Conservation (phyloP, 2,329 filamentous ascomycete genomes). For the Ophiostoma montium region DNA sequence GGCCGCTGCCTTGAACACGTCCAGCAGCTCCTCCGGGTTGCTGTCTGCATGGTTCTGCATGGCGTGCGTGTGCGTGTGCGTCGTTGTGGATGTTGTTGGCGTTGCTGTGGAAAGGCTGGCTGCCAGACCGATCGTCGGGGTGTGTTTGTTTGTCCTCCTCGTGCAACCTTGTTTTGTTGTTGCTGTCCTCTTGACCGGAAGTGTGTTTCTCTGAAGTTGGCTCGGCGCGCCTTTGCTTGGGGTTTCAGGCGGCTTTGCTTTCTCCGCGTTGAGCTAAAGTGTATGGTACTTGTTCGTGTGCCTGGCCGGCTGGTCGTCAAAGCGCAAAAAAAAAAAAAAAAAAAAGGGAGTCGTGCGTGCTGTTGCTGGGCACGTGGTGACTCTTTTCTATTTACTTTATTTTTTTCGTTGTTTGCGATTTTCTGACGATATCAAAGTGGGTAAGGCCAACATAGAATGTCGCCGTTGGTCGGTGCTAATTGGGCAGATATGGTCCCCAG, state of each 20-base stretch:
- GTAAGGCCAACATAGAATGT: background rate
- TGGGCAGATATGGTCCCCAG: conserved; percentile 4
- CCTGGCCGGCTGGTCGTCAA: no score
- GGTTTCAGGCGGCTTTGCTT: no score
- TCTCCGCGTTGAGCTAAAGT: no score
- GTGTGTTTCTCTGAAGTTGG: no score
- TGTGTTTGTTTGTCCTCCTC: no score
- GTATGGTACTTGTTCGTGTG: background rate
- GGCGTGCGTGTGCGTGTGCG: background rate
- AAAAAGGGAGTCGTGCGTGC: no score
- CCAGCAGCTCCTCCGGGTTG: conserved; percentile 53
- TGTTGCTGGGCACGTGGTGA: background rate
- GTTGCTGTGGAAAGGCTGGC: background rate
- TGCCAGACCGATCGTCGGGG: no score
- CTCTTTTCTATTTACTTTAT: background rate
- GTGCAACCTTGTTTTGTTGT: no score
- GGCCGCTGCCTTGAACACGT: conserved; percentile 83
- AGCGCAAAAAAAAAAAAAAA: no score
- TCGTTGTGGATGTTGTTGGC: background rate
- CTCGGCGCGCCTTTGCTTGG: no score
- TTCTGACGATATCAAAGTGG: conserved; percentile 3
- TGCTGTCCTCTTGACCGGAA: no score
- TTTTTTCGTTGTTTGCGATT: background rate
- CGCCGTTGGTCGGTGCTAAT: conserved; percentile 2
- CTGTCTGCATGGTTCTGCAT: conserved; percentile 6